phyloP scores from a whole-genome alignment of 2,329 filamentous ascomycete species.

The Pseudogymnoascus sp. region DNA sequence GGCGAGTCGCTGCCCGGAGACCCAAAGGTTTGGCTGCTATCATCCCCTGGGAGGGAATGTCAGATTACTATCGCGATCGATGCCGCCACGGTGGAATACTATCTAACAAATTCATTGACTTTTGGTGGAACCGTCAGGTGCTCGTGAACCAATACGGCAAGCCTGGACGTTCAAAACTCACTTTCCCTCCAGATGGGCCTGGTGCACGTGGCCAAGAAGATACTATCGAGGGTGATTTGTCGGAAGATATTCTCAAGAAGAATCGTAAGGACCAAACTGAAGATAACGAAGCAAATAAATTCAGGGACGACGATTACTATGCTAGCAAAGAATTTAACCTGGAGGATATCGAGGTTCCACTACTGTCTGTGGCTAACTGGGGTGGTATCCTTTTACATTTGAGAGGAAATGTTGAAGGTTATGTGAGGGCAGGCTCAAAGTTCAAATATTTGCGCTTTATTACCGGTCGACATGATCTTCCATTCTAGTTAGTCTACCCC shows the following conservation, averaged over 20 bases:
- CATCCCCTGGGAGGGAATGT: slow-evolving; percentile 49
- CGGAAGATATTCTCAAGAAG: slow-evolving; percentile 40
- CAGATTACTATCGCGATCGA: slow-evolving; percentile 47
- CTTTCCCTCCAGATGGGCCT: slow-evolving; percentile 24
- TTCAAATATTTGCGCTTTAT: slow-evolving; percentile 64
- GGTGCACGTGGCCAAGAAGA: slow-evolving; percentile 23
- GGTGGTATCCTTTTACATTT: slow-evolving; percentile 62
- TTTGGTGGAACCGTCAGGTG: slow-evolving; percentile 62
- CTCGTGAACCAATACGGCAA: slow-evolving; percentile 60
- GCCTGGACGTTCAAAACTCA: slow-evolving; percentile 35
- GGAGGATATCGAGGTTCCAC: slow-evolving; percentile 57
- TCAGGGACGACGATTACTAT: slow-evolving; percentile 5
- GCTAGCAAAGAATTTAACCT: slow-evolving; percentile 43
- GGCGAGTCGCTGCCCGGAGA: neutral
- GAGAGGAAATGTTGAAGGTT: slow-evolving; percentile 61
- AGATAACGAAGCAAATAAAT: neutral
- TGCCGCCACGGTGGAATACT: slow-evolving; percentile 55
- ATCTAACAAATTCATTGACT: slow-evolving; percentile 48
- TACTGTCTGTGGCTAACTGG: slow-evolving; percentile 63
- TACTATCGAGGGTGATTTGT: slow-evolving; percentile 51
- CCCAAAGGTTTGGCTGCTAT: slow-evolving; percentile 36
- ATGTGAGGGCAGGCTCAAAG: slow-evolving; percentile 52
- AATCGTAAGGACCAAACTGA: slow-evolving; percentile 31
- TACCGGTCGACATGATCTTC: slow-evolving; percentile 61
- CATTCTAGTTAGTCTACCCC: slow-evolving; percentile 35